These are phyloP conservation scores for Fusarium devonianum DNA, from an alignment of 2,329 filamentous ascomycete species.

Conservation along the genomic window DNA sequence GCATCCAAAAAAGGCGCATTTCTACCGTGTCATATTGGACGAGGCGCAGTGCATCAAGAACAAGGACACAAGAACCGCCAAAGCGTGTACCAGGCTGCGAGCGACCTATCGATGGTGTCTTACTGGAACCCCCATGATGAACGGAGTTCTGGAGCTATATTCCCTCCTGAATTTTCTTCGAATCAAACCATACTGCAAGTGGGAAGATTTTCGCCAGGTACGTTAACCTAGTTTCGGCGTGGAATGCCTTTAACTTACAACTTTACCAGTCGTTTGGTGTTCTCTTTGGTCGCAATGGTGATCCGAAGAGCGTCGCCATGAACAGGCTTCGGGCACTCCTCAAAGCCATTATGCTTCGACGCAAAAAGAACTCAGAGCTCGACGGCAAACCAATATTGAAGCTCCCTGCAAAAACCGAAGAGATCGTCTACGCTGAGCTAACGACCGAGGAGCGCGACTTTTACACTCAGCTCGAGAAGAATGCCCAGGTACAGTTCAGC, in stretches of 20 bases:
- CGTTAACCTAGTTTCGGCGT: constrained; percentile 31
- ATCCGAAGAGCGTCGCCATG: constrained; percentile 71
- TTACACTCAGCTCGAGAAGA: constrained; percentile 76
- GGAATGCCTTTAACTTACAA: not conserved
- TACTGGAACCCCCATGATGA: constrained; percentile 90
- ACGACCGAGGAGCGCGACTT: constrained; percentile 76
- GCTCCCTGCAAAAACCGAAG: constrained; percentile 78
- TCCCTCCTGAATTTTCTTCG: constrained; percentile 79
- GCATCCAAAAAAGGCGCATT: constrained; percentile 65
- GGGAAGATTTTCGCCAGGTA: constrained; percentile 66
- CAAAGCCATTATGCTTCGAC: constrained; percentile 81
- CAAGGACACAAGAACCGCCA: constrained; percentile 72
- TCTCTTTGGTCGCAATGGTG: constrained; percentile 48
- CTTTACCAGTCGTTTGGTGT: constrained; percentile 51
- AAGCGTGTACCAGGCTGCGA: constrained; percentile 70
- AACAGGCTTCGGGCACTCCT: constrained; percentile 75
- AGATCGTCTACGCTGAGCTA: constrained; percentile 77
- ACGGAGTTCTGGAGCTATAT: constrained; percentile 78
- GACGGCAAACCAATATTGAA: constrained; percentile 83
- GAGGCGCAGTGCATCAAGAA: constrained; percentile 89
- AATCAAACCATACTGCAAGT: constrained; percentile 76
- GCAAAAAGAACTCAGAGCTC: constrained; percentile 80
- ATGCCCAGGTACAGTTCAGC: constrained; percentile 76
- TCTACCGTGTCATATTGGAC: constrained; percentile 83
- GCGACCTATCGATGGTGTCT: constrained; percentile 81